These are phyloP conservation scores for Durio zibethinus DNA, from an alignment of 345 rosid genomes.

Conservation along the genomic window DNA sequence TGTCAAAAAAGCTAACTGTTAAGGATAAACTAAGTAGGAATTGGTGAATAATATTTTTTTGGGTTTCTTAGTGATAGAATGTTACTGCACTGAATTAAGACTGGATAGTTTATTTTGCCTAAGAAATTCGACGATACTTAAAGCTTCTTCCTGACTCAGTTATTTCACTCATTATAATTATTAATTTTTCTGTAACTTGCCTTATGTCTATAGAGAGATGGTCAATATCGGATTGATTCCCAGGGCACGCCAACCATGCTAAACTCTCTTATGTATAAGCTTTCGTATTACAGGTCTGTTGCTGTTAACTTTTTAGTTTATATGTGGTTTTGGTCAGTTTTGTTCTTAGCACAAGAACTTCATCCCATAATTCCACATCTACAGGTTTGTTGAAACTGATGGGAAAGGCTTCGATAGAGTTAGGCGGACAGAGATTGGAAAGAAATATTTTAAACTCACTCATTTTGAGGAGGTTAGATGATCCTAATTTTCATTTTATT, in stretches of 20 bases:
- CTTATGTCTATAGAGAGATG: constrained; percentile 65
- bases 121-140: not conserved
- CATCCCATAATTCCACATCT: constrained; percentile 4
- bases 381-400: constrained; percentile 98
- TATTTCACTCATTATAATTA: constrained; percentile 2
- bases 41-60: not conserved
- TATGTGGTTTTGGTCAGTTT: not conserved
- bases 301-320: constrained; percentile 6
- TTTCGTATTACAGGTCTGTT: constrained; percentile 89
- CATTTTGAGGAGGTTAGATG: constrained; percentile 90
- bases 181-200: not conserved
- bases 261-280: constrained; percentile 95
- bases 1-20: not conserved
- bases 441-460: constrained; percentile 84
- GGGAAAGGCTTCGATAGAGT: constrained; percentile 93
- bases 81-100: not conserved
- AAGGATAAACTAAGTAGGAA: not conserved
- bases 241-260: constrained; percentile 97
- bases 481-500: not conserved
- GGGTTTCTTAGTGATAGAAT: not conserved
- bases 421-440: constrained; percentile 90
- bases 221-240: constrained; percentile 89
- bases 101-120: not conserved
- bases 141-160: not conserved
- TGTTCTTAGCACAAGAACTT: not conserved